phyloP scores from a whole-genome alignment of 352 stramenopile species.

The Globisporangium perplexum region DNA sequence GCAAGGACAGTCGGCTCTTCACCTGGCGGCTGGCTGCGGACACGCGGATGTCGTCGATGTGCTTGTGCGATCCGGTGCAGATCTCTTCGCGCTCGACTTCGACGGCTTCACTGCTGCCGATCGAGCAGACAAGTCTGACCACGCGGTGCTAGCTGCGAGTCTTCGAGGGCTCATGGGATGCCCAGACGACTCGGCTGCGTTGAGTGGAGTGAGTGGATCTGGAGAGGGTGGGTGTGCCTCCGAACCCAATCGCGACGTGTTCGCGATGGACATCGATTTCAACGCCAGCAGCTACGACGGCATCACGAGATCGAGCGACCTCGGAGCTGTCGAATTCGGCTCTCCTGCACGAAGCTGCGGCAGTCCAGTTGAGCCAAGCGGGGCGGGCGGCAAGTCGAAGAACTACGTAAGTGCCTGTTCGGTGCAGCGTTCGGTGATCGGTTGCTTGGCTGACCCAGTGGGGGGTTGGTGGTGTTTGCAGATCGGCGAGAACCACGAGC shows the following conservation, averaged over 20 bases:
- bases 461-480: slow-evolving; percentile 14
- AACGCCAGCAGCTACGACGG: slow-evolving; percentile 10
- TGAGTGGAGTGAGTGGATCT: slow-evolving; percentile 1
- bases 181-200: background rate
- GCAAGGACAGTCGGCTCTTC: slow-evolving; percentile 77
- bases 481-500: slow-evolving; percentile 66
- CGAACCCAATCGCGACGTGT: slow-evolving; percentile 10
- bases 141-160: slow-evolving; percentile 36
- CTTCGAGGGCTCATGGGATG: slow-evolving; percentile 39
- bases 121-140: slow-evolving; percentile 71
- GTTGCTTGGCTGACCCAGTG: background rate
- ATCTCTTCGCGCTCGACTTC: slow-evolving; percentile 63
- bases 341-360: slow-evolving; percentile 30
- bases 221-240: background rate
- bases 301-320: slow-evolving; percentile 3
- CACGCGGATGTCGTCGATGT: slow-evolving; percentile 59
- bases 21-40: slow-evolving; percentile 74
- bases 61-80: slow-evolving; percentile 52
- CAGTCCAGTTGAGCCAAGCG: slow-evolving; percentile 20
- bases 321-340: slow-evolving; percentile 1
- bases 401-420: slow-evolving; percentile 37
- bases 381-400: slow-evolving; percentile 25
- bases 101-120: slow-evolving; percentile 66
- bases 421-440: background rate
- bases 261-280: slow-evolving; percentile 50